A percentile compares a stretch with the other conserved stretches of the same genome.
Conservation (phyloP, 441 rosid species). For the Brassica balearica region DNA sequence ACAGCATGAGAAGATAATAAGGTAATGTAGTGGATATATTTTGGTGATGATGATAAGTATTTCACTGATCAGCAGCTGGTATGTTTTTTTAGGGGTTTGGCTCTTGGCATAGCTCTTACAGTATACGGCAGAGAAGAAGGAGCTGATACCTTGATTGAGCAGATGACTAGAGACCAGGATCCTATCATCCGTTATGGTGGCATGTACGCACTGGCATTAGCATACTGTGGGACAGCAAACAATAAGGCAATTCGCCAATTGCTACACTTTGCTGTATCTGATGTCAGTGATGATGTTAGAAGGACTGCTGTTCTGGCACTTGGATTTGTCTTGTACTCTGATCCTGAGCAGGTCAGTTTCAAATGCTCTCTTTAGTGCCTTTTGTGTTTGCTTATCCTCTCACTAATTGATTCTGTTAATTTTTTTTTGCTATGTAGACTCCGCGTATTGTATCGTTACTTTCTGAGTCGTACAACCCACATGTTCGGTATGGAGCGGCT, state of each 20-base stretch:
- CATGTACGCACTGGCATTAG: conserved; percentile 96
- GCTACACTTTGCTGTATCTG: conserved; percentile 97
- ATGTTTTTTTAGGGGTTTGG: conserved; percentile 68
- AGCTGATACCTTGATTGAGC: conserved; percentile 96
- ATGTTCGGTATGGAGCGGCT: conserved; percentile 98
- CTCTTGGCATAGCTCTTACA: conserved; percentile 94
- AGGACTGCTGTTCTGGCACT: conserved; percentile 97
- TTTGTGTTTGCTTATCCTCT: conserved; percentile 5
- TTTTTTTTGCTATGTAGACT: conserved; percentile 60
- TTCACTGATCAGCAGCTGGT: conserved; percentile 20
- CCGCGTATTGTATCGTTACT: conserved; percentile 94
- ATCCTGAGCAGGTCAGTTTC: conserved; percentile 85
- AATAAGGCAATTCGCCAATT: conserved; percentile 98
- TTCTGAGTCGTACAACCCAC: conserved; percentile 97
- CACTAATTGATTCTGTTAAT: conserved; percentile 31
- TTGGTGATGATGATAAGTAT: background rate
- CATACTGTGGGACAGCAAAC: conserved; percentile 96
- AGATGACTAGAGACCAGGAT: conserved; percentile 97
- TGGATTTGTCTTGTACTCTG: conserved; percentile 95
- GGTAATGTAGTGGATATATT: conserved; percentile 52
- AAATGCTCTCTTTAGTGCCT: conserved; percentile 20
- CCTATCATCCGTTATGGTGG: conserved; percentile 98
- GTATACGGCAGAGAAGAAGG: conserved; percentile 98
- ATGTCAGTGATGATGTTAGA: conserved; percentile 97
- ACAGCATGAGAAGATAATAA: conserved; percentile 96